Conservation (phyloP, 2,329 filamentous ascomycete genomes). For the Torrubiella hemipterigena region DNA sequence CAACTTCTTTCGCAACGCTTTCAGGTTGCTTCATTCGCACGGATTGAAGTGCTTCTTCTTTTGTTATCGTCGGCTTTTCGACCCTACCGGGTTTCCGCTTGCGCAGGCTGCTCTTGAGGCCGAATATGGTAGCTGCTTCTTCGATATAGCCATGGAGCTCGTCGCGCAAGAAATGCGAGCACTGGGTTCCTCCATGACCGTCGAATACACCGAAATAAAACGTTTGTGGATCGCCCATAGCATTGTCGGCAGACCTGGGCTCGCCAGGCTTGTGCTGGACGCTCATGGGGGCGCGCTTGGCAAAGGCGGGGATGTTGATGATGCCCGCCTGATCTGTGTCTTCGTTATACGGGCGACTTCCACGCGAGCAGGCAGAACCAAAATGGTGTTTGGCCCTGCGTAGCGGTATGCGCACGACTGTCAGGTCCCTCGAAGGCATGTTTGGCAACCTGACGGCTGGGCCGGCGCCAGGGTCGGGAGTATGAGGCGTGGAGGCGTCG, state of each 20-base stretch:
- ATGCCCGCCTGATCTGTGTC: slow-evolving; percentile 91
- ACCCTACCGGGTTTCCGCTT: slow-evolving; percentile 23
- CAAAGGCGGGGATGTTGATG: slow-evolving; percentile 86
- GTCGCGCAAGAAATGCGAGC: slow-evolving; percentile 75
- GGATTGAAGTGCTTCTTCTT: slow-evolving; percentile 15
- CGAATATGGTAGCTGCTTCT: slow-evolving; percentile 63
- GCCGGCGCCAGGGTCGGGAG: slow-evolving; percentile 36
- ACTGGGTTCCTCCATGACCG: slow-evolving; percentile 84
- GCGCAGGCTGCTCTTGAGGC: slow-evolving; percentile 63
- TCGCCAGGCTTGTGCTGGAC: slow-evolving; percentile 39
- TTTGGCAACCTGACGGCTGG: slow-evolving; percentile 49
- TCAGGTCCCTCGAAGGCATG: slow-evolving; percentile 61
- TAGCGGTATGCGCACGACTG: slow-evolving; percentile 88
- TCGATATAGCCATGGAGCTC: slow-evolving; percentile 84
- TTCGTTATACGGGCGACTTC: slow-evolving; percentile 81
- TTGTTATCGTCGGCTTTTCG: slow-evolving; percentile 19
- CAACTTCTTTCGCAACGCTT: slow-evolving; percentile 26
- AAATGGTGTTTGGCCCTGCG: slow-evolving; percentile 94
- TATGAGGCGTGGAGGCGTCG: slow-evolving; percentile 71
- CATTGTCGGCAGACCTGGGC: slow-evolving; percentile 60
- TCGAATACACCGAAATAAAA: slow-evolving; percentile 98
- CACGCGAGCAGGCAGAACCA: slow-evolving; percentile 66
- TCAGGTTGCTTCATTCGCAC: slow-evolving; percentile 38
- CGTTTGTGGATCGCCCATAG: slow-evolving; percentile 82
- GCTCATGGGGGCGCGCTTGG: slow-evolving; percentile 64